Percentiles rank a stretch among this genome's conserved stretches.
Evolutionary conservation across 768 basidiomycete genomes (phyloP).

Genomic region (Coprinopsis marcescibilis): DNA sequence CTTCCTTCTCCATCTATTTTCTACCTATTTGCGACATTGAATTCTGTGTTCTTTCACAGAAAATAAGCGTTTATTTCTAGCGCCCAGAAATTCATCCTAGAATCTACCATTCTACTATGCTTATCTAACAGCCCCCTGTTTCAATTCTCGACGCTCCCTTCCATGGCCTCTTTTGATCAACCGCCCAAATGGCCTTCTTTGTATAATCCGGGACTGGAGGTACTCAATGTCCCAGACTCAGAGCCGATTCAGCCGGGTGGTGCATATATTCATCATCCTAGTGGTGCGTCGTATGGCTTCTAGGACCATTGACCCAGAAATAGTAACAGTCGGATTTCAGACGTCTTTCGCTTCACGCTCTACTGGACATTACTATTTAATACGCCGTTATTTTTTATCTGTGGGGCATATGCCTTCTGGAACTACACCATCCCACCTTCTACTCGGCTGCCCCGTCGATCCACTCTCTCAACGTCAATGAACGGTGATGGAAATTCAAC

Average conservation of each 20-base stretch:
- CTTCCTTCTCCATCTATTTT: too few species aligned
- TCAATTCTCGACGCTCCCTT: too few species aligned
- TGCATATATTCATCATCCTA: conserved; percentile 35
- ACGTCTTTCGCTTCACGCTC: conserved; percentile 48
- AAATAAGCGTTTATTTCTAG: too few species aligned
- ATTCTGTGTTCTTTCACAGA: too few species aligned
- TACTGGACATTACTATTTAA: conserved; percentile 50
- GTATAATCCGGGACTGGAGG: conserved; percentile 45
- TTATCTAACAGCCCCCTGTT: too few species aligned
- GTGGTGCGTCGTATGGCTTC: conserved; percentile 22
- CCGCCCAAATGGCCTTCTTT: conserved; percentile 47
- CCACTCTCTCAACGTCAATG: conserved; percentile 1
- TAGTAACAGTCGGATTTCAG: conserved; percentile 19
- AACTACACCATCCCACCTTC: conserved; percentile 45
- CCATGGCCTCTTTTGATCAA: too few species aligned
- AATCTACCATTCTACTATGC: too few species aligned
- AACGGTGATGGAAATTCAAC: conserved; percentile 4
- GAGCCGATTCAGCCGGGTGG: conserved; percentile 35
- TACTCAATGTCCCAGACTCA: conserved; percentile 36
- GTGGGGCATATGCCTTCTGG: conserved; percentile 45
- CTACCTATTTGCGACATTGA: too few species aligned
- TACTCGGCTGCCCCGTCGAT: not conserved
- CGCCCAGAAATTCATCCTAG: too few species aligned
- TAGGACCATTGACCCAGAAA: not conserved
- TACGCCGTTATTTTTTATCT: conserved; percentile 42